Evolutionary conservation across 2,329 filamentous ascomycete species (phyloP).

Genomic region (Aaosphaeria arxii): DNA sequence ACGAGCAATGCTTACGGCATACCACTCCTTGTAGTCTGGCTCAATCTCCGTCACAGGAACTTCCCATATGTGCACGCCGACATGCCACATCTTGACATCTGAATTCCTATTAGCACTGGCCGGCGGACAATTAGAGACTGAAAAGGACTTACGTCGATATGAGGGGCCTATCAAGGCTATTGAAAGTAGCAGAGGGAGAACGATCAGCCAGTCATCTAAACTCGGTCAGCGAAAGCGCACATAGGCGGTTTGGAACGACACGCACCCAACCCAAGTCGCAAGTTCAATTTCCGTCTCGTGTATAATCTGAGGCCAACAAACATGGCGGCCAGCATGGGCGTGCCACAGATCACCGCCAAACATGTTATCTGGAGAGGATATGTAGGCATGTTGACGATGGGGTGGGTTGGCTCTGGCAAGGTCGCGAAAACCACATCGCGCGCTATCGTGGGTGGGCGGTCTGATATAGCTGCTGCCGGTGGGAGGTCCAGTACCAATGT

Average conservation of each 20-base stretch:
- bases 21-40: conserved; percentile 35
- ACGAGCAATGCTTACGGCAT: conserved; percentile 19
- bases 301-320: conserved; percentile 37
- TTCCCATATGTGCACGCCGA: conserved; percentile 36
- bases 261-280: conserved; percentile 36
- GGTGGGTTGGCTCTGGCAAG: conserved; percentile 15
- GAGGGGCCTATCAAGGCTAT: conserved; percentile 37
- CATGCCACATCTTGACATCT: conserved; percentile 39
- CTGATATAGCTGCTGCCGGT: conserved; percentile 19
- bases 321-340: conserved; percentile 28
- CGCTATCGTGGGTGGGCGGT: conserved; percentile 20
- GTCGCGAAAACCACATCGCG: conserved; percentile 28
- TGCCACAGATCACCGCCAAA: conserved; percentile 35
- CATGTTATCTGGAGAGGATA: conserved; percentile 38
- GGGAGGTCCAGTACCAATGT: no score
- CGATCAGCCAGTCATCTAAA: conserved; percentile 39
- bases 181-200: conserved; percentile 32
- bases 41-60: conserved; percentile 32
- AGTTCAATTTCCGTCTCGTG: conserved; percentile 35
- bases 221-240: conserved; percentile 12
- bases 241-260: conserved; percentile 4
- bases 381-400: conserved; percentile 32
- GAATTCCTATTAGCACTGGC: neutral
- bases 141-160: conserved; percentile 25
- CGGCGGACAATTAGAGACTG: neutral